Conservation (phyloP, 306 rosid species). For the Betula pendula region DNA sequence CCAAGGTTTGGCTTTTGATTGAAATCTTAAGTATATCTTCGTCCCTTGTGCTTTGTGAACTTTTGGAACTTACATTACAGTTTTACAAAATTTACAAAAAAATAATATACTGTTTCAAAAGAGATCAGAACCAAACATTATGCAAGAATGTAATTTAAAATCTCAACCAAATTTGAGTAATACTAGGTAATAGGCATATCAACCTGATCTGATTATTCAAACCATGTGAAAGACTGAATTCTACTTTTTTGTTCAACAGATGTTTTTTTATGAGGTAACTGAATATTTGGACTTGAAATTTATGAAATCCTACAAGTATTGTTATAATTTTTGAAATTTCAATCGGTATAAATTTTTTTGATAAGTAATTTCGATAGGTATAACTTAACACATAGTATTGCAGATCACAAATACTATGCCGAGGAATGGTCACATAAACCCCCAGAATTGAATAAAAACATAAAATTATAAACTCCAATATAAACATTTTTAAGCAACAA, state of each 20-base stretch:
- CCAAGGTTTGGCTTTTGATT: background rate
- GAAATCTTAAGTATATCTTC: background rate
- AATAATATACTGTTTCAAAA: background rate
- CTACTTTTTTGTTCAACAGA: background rate
- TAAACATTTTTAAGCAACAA: background rate
- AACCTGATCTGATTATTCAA: background rate
- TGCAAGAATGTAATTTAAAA: background rate
- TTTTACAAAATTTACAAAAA: background rate
- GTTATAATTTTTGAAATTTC: background rate
- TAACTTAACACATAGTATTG: background rate
- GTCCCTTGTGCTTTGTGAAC: background rate
- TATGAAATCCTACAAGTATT: background rate
- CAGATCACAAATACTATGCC: background rate
- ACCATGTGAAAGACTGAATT: background rate
- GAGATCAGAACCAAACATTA: background rate
- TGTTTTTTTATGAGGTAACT: background rate
- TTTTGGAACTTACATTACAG: background rate
- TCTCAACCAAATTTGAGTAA: background rate
- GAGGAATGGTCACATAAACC: background rate
- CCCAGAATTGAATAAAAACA: background rate
- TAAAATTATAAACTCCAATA: background rate
- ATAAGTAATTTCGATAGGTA: background rate
- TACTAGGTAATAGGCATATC: background rate
- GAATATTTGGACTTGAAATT: background rate
- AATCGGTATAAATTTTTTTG: background rate